Evolutionary conservation across 805 yeast species (phyloP), one percentile per base, ranked within the genome.

Genomic region (Saccharomycopsis fibuligera): DNA sequence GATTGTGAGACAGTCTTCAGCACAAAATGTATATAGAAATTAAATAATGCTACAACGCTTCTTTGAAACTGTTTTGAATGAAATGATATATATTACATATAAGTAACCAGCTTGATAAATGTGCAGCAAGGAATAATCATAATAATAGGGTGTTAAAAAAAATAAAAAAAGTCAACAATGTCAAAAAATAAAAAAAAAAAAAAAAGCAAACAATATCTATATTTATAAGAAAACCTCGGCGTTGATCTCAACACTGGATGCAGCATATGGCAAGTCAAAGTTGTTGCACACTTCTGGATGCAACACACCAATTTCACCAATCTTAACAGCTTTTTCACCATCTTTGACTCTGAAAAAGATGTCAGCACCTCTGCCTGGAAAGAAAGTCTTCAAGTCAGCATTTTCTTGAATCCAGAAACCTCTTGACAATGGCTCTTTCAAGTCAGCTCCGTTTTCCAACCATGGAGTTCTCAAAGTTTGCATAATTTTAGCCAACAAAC

Each of bases 321-420:
- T 75, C 49, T 69, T 74, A 58, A 73, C 65, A 14, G 74, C 76
- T 36, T 74, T 70, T 30, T 68, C 83, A 51, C 79, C 83, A 50
- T 76, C 78, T 51, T 69, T 74, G 49, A 74, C 68, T 73, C 95
- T 80, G 69, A 81, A 86, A 68, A 75, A 78, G 55, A 93, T 75
- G 61, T 78, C 82, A 45, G 99, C 99, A 54, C 96, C 97, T 73
- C 99, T 84, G 37, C 98, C 99, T 35, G 96, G 96, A 85, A 93
- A 93, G 69, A 75, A 91, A 52, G 90, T 84, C 44, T 80, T 74
- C 62, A 81, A 75, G 24, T 74, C 71, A 46, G 67, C 68, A 60
- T 81, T 86, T 63, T 83, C 81, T 65, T 81, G 86, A 50, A 85
- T 83, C 93, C 93, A 86, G 69, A 79, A 86, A 47, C 96, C 96